Evolutionary conservation across 805 yeast genomes (phyloP).

Genomic region (Wickerhamomyces sydowiorum): DNA sequence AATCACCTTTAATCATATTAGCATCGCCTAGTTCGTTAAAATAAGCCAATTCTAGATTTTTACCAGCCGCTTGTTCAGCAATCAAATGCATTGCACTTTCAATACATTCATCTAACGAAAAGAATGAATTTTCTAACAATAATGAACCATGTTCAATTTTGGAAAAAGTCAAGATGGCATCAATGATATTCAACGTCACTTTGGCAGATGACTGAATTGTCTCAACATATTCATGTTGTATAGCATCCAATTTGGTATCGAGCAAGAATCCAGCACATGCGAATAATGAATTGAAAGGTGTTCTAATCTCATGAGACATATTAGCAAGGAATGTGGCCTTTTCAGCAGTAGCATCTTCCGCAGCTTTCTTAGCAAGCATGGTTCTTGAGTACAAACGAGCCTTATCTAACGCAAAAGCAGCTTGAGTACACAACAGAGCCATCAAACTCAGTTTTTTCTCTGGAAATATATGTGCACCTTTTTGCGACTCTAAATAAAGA

Average conservation of each 20-base stretch:
- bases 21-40: constrained; percentile 77
- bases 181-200: constrained; percentile 76
- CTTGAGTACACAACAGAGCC: constrained; percentile 42
- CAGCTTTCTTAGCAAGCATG: constrained; percentile 77
- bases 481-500: constrained; percentile 35
- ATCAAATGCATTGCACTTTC: constrained; percentile 83
- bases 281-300: constrained; percentile 87
- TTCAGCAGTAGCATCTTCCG: constrained; percentile 81
- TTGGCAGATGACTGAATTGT: constrained; percentile 86
- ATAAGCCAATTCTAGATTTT: constrained; percentile 69
- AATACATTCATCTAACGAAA: constrained; percentile 75
- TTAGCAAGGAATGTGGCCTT: constrained; percentile 85
- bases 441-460: constrained; percentile 33
- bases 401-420: constrained; percentile 45
- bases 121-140: constrained; percentile 80
- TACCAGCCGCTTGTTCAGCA: constrained; percentile 83
- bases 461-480: constrained; percentile 22
- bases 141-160: constrained; percentile 87
- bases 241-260: constrained; percentile 80
- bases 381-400: constrained; percentile 41
- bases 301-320: constrained; percentile 81
- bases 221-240: constrained; percentile 82
- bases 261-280: constrained; percentile 87
- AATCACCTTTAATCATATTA: constrained; percentile 76
- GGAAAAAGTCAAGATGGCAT: constrained; percentile 83